Evolutionary conservation across 75 land plant genomes (phyloP).

Genomic region (Sequoia sempervirens): DNA sequence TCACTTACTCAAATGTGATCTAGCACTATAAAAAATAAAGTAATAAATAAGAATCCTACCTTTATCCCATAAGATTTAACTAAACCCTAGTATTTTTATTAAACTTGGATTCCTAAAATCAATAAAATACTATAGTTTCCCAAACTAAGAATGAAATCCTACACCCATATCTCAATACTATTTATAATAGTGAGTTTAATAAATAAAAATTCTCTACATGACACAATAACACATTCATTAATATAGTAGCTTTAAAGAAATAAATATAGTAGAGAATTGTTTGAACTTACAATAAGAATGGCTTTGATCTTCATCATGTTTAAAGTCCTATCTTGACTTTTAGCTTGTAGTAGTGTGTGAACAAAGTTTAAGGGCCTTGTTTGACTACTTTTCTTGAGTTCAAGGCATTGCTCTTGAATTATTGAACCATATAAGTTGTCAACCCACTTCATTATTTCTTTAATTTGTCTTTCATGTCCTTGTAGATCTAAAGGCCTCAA

Average conservation of each 20-base stretch:
- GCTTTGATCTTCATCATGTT: slow-evolving; percentile 17
- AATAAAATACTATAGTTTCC: not conserved
- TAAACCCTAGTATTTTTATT: not conserved
- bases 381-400: not conserved
- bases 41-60: not conserved
- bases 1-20: not conserved
- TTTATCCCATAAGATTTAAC: not conserved
- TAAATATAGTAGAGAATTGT: not conserved
- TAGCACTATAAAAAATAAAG: not conserved
- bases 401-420: slow-evolving; percentile 15
- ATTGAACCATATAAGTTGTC: slow-evolving; percentile 17
- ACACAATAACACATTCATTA: not conserved
- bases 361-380: no score
- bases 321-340: not conserved
- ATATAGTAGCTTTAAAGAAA: not conserved
- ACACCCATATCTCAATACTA: not conserved
- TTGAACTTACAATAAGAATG: slow-evolving; percentile 23
- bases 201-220: not conserved
- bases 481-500: slow-evolving; percentile 9
- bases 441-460: slow-evolving; percentile 15
- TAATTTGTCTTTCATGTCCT: slow-evolving; percentile 17
- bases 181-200: not conserved
- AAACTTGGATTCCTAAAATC: not conserved
- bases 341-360: slow-evolving; percentile 13
- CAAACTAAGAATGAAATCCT: not conserved